A percentile compares a stretch with the other conserved stretches of the same genome.
Conservation (phyloP, 108 stramenopile genomes). For the Conticribra guillardii region DNA sequence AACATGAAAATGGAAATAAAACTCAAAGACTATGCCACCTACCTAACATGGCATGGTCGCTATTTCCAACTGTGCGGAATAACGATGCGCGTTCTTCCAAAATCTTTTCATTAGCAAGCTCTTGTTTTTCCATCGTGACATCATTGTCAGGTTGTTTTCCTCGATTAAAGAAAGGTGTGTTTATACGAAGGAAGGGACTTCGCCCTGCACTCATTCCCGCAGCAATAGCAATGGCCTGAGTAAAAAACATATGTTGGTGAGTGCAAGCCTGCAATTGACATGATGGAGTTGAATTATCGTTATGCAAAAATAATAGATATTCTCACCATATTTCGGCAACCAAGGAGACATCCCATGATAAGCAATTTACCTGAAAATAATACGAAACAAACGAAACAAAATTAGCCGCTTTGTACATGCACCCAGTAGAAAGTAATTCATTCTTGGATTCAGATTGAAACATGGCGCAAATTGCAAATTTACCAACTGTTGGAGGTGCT, state of each 20-base stretch:
- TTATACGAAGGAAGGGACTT: slow-evolving; percentile 78
- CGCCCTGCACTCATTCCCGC: slow-evolving; percentile 79
- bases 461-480: too few relatives aligned
- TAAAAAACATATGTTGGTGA: neutral
- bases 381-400: too few relatives aligned
- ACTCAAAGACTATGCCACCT: too few relatives aligned
- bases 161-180: slow-evolving; percentile 21
- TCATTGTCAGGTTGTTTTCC: slow-evolving; percentile 16
- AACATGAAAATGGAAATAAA: neutral
- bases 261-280: neutral
- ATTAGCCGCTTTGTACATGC: too few relatives aligned
- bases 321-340: slow-evolving; percentile 65
- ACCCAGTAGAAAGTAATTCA: too few relatives aligned
- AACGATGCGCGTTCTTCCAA: slow-evolving; percentile 61
- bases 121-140: slow-evolving; percentile 24
- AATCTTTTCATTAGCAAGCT: slow-evolving; percentile 32
- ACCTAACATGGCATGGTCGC: slow-evolving; percentile 82
- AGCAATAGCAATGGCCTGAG: slow-evolving; percentile 69
- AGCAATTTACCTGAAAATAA: too few relatives aligned
- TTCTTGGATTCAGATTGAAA: too few relatives aligned
- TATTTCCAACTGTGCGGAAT: slow-evolving; percentile 76
- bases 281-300: too few relatives aligned
- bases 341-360: slow-evolving; percentile 81
- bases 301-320: too few relatives aligned
- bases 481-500: slow-evolving; percentile 82